Evolutionary conservation across 371 early-diverging fungal genomes (phyloP), one percentile per base, ranked within the genome.

Genomic region (Rhizopus microsporus): DNA sequence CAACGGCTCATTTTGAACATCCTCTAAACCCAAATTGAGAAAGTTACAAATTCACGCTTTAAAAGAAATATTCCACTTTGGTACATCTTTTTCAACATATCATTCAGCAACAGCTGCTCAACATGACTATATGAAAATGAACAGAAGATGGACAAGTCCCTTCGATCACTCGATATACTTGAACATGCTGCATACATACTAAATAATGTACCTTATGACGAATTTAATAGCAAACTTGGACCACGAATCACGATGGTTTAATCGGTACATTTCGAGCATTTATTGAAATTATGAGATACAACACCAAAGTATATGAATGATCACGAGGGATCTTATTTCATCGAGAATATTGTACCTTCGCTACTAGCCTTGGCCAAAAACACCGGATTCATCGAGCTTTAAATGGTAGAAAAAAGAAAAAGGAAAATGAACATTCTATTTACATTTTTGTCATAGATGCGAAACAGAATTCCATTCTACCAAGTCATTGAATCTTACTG

Each of bases 301-400:
- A 29, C 48, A 34, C 60, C 53, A 34, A 50, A 60, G 23, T 50
- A 39, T 54, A 34, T 40, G 30, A 15, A 46, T 16, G 52, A 59
- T 38, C 53, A 52, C 52, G 59, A 52, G 46, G 15, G 53, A 59
- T 46, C 59, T 8, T 45, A 59, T 39, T 59, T 59, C 35, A 45
- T 51, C 37, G 59, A 59, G 39, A 52, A 52, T 37, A 38, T 54
- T 16, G 43, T 60, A 29, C 54, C 60, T 13, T 60, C 54, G 5
- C 30, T 60, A 34, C 15, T 60, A 50, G 9, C 60, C 31, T 54
- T 60, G 31, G 50, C 60, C 30, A 60, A 60, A 54, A 54, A 38
- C 33, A 59, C 49, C 29, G 60, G 60, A 10, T 53, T 59, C 32
- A 47, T 54, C 32, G 60, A 59, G 54, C n/a, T 59, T 59, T 23